Percentiles rank a stretch among this genome's conserved stretches.
These are phyloP conservation scores for Karstenula rhodostoma DNA, from an alignment of 2,329 filamentous ascomycete genomes.

Conservation along the genomic window DNA sequence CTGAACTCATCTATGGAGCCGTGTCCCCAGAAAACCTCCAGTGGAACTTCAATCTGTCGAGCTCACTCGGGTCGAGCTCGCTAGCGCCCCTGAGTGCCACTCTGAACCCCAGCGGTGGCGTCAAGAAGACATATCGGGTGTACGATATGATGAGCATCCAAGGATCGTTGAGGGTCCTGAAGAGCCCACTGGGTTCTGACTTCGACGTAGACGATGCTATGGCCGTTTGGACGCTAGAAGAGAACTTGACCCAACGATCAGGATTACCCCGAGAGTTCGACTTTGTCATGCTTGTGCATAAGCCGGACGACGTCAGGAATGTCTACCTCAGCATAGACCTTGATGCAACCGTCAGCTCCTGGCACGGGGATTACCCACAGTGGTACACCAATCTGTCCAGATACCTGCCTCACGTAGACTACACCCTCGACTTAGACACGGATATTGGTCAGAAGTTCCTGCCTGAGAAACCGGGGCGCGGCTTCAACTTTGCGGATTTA, in stretches of 20 bases:
- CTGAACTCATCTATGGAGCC: constrained; percentile 58
- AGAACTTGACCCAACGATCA: constrained; percentile 58
- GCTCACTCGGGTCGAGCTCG: constrained; percentile 55
- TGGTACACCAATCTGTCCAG: constrained; percentile 49
- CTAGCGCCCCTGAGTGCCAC: constrained; percentile 54
- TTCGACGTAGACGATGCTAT: constrained; percentile 55
- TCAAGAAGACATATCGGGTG: constrained; percentile 53
- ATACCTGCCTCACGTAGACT: constrained; percentile 51
- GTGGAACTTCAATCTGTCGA: constrained; percentile 58
- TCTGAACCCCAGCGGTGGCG: constrained; percentile 52
- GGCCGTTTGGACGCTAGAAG: constrained; percentile 60
- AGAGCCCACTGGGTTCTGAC: constrained; percentile 43
- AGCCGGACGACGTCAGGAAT: constrained; percentile 51
- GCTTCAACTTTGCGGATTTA: constrained; percentile 58
- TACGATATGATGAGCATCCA: constrained; percentile 61
- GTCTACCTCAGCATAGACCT: constrained; percentile 54
- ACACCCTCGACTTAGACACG: constrained; percentile 50
- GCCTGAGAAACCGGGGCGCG: constrained; percentile 42
- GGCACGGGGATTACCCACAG: constrained; percentile 53
- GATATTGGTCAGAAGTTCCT: constrained; percentile 57
- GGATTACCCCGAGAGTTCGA: constrained; percentile 61
- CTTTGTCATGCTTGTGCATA: constrained; percentile 59
- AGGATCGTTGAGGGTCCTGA: constrained; percentile 54
- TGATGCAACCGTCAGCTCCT: constrained; percentile 52
- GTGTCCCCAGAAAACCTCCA: constrained; percentile 58